phyloP scores from a whole-genome alignment of 331 rosid genomes.

The Spiraea crenata region DNA sequence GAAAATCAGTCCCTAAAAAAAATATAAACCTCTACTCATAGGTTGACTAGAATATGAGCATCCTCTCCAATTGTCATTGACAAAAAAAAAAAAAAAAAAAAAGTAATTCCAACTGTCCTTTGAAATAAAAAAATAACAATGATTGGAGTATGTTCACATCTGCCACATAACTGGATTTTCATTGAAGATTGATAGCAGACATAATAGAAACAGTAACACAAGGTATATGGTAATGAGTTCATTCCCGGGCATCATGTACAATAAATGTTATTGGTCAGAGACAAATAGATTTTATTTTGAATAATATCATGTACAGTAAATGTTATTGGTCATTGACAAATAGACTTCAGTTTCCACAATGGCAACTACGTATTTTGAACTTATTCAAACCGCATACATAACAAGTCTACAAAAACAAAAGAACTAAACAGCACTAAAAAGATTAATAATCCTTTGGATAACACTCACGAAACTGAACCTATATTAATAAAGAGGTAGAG shows the following conservation, averaged over 20 bases:
- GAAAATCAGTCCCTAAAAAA: too few relatives aligned
- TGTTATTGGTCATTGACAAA: not conserved
- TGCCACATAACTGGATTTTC: not conserved
- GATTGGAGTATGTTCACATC: not conserved
- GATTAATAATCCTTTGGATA: not conserved
- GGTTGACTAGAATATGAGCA: not conserved
- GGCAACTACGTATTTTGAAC: not conserved
- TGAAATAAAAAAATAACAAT: not conserved
- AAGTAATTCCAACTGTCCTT: not conserved
- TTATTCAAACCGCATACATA: not conserved
- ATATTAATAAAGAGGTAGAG: not conserved
- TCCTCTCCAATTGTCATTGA: not conserved
- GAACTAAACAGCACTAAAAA: not conserved
- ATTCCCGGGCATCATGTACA: not conserved
- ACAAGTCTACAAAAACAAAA: not conserved
- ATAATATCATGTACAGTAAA: not conserved
- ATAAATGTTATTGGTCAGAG: not conserved
- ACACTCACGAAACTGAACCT: not conserved
- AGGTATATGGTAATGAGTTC: not conserved
- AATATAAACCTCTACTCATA: too few relatives aligned
- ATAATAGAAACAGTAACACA: not conserved
- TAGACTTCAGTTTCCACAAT: not conserved
- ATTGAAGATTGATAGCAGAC: not conserved
- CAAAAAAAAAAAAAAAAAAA: not conserved
- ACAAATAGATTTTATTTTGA: not conserved